A percentile compares a stretch with the other conserved stretches of the same genome.
Evolutionary conservation across 2,329 filamentous ascomycete species (phyloP).

Genomic region (Scedosporium boydii): DNA sequence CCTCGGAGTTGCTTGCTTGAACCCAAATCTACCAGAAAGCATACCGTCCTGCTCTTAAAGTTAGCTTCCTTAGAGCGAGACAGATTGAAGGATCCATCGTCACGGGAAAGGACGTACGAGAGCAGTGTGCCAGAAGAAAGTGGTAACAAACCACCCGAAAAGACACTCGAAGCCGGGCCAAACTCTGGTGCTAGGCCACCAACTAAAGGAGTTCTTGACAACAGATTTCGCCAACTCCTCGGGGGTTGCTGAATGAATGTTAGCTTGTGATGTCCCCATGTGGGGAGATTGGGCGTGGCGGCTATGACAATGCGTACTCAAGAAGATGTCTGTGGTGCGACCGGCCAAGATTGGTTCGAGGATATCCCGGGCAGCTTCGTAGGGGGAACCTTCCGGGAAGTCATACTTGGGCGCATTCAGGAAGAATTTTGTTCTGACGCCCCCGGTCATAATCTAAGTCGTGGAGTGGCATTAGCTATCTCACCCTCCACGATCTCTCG

Average conservation of each 20-base stretch:
- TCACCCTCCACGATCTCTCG: not conserved
- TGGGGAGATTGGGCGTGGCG: too few relatives aligned
- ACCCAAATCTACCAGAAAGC: not conserved
- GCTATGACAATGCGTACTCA: not conserved
- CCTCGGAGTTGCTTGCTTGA: not conserved
- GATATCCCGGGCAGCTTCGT: conserved; percentile 11
- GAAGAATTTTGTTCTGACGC: conserved; percentile 21
- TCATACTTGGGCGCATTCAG: conserved; percentile 30
- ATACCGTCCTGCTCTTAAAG: not conserved
- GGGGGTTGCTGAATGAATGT: conserved; percentile 10
- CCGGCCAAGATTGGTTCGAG: conserved; percentile 11
- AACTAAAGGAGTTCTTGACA: conserved; percentile 10
- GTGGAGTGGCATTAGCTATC: conserved; percentile 9
- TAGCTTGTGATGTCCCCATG: not conserved
- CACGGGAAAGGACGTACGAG: not conserved
- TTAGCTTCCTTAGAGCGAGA: not conserved
- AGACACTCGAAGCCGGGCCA: conserved; percentile 6
- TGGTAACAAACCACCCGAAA: conserved; percentile 12
- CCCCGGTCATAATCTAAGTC: conserved; percentile 18
- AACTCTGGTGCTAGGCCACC: not conserved
- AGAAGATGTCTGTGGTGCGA: not conserved
- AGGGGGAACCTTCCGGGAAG: conserved; percentile 20
- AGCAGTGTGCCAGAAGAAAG: conserved; percentile 6
- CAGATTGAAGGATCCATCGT: not conserved
- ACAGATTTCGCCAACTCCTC: conserved; percentile 13